These are phyloP conservation scores for Globisporangium nunn DNA, from an alignment of 352 stramenopile species.

Conservation along the genomic window DNA sequence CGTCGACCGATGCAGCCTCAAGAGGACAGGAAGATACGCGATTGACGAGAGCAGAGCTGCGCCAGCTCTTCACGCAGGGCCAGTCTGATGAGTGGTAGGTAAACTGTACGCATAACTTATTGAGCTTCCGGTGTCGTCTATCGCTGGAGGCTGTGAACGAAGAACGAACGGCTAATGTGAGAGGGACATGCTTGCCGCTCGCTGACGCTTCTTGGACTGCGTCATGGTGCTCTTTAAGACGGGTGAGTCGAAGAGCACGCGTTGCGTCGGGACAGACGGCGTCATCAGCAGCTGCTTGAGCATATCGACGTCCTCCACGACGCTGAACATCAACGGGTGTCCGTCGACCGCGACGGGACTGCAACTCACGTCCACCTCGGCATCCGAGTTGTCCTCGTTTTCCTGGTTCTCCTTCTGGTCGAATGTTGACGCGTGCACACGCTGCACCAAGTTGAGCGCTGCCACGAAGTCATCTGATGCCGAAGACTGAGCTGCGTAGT, in stretches of 20 bases:
- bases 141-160: slow-evolving; percentile 14
- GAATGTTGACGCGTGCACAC: slow-evolving; percentile 18
- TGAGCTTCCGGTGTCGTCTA: neutral
- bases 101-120: neutral
- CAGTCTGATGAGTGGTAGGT: slow-evolving; percentile 4
- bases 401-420: neutral
- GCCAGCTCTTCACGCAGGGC: slow-evolving; percentile 33
- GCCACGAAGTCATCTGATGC: slow-evolving; percentile 23
- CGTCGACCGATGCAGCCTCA: slow-evolving; percentile 8
- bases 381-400: neutral
- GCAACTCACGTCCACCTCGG: slow-evolving; percentile 8
- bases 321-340: neutral
- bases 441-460: slow-evolving; percentile 29
- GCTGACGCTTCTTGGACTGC: slow-evolving; percentile 9
- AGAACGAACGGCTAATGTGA: neutral
- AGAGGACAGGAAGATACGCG: slow-evolving; percentile 18
- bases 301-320: neutral
- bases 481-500: slow-evolving; percentile 7
- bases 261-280: neutral
- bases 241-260: slow-evolving; percentile 3
- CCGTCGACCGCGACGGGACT: slow-evolving; percentile 16
- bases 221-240: neutral
- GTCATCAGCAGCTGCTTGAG: neutral
- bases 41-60: slow-evolving; percentile 37
- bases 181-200: slow-evolving; percentile 7